Evolutionary conservation across 1,139 yeast species (phyloP), one percentile per base, ranked within the genome.

Genomic region (Yamadazyma mexicana): DNA sequence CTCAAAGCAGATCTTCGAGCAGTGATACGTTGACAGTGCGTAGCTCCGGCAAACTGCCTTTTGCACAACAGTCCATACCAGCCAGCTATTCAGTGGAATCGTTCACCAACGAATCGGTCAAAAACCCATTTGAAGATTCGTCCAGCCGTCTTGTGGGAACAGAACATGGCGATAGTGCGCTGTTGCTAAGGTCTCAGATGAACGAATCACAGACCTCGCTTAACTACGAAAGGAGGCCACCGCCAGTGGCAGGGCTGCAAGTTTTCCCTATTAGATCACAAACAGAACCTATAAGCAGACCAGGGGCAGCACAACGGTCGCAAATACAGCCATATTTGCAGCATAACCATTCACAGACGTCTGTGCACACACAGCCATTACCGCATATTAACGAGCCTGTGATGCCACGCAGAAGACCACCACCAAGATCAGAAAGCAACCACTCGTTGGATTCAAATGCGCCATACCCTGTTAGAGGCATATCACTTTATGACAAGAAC

Each of bases 381-480:
- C 35, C 35, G 6, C 35, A 16, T 15, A 17, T 33, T 7, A 17
- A 27, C 17, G 7, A n/a, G n/a, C n/a, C 11, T 6, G 4, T 12
- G n/a, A 29, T 17, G 9, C 32, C 35, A 14, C 14, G n/a, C 22
- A n/a, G 35, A 23, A 24, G 14, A 12, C n/a, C 28, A 12, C 29
- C 29, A 14, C 16, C n/a, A n/a, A 16, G 31, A 12, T 35, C 38
- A 10, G 35, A 34, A 5, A 31, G 35, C 9, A 26, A 17, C 15
- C 12, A 18, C 7, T 34, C 37, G 3, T 5, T 31, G 14, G 33
- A 17, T 6, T 43, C 47, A 4, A 36, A 40, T 6, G 44, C 51
- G 3, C 66, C 66, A 1, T 61, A 61, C 37, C 66, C 66, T 1
- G 49, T 58, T 1, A 44, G 66, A 46, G 64, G 64, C 8, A 48